Evolutionary conservation across 352 stramenopile species (phyloP), one percentile per base, ranked within the genome.

Genomic region (Phytopythium helicoides): DNA sequence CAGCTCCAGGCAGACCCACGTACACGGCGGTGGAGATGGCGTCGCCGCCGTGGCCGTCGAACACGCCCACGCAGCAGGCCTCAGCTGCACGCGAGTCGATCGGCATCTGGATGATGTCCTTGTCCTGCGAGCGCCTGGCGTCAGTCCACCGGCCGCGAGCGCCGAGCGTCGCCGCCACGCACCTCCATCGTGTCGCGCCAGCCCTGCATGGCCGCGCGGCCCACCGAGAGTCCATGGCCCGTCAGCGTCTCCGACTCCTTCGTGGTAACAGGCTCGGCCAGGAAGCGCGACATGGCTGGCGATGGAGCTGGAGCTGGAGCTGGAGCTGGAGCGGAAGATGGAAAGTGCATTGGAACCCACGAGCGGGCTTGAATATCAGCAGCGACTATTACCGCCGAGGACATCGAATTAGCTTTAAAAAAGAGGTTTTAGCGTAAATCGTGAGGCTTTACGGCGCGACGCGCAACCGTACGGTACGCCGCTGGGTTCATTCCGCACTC

Each of bases 131-230:
- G 34, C 25, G 34, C 11, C 10, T 21, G 4, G 10, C 18, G 37
- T 1, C 8, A 25, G 15, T 18, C n/a, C 14, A 33, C 38, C 35
- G 36, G 22, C 33, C 16, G 28, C 8, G 11, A 21, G 21, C 12
- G 44, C 3, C 36, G 55, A n/a, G 3, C 10, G n/a, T 15, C 8
- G 35, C 50, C 54, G n/a, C n/a, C n/a, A n/a, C n/a, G 26, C 23
- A 89, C 85, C 76, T 95, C 85, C 85, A 95, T 95, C 1, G 73
- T 73, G 45, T 92, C 81, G 23, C 85, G 79, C 85, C 85, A 95
- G 19, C 85, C 85, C 51, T 95, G 85, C 85, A 95, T 95, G 41
- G 69, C 64, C 21, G 76, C 64, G 52, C 76, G 86, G 58, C 71
- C 82, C 49, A 95, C 84, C n/a, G 46, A 53, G 51, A 95, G 59